Conservation (phyloP, 352 stramenopile species). For the Phytopythium aichiense region DNA sequence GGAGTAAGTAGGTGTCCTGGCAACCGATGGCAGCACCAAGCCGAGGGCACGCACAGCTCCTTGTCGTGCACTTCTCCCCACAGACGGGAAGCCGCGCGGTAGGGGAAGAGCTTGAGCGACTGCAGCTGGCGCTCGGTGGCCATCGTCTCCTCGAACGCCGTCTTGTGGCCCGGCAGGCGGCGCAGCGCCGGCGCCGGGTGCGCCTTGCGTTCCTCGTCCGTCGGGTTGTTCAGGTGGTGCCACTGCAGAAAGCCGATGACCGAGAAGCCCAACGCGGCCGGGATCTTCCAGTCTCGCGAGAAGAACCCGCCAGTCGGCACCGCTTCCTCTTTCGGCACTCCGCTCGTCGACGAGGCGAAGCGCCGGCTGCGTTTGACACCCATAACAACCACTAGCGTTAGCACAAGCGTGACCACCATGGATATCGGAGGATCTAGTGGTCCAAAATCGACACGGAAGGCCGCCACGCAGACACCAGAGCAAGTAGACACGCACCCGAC, state of each 20-base stretch:
- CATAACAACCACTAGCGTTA: neutral
- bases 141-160: conserved; percentile 63
- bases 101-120: conserved; percentile 74
- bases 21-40: neutral
- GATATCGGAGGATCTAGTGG: neutral
- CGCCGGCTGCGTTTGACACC: neutral
- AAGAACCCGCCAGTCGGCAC: conserved; percentile 12
- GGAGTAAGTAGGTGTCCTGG: conserved; percentile 2
- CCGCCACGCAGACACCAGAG: neutral
- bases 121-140: conserved; percentile 65
- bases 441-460: neutral
- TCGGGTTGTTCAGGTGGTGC: conserved; percentile 61
- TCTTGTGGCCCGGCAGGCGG: conserved; percentile 48
- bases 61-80: conserved; percentile 80
- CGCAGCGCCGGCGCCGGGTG: conserved; percentile 41
- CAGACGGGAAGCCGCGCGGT: conserved; percentile 67
- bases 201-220: conserved; percentile 57
- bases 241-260: conserved; percentile 72
- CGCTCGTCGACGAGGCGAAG: conserved; percentile 11
- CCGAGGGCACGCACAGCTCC: conserved; percentile 51
- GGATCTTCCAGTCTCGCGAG: conserved; percentile 59
- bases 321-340: neutral
- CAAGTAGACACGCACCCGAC: neutral
- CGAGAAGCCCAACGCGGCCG: conserved; percentile 54
- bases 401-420: neutral